phyloP scores from a whole-genome alignment of 306 rosid species.

The Gastrolobium bilobum region DNA sequence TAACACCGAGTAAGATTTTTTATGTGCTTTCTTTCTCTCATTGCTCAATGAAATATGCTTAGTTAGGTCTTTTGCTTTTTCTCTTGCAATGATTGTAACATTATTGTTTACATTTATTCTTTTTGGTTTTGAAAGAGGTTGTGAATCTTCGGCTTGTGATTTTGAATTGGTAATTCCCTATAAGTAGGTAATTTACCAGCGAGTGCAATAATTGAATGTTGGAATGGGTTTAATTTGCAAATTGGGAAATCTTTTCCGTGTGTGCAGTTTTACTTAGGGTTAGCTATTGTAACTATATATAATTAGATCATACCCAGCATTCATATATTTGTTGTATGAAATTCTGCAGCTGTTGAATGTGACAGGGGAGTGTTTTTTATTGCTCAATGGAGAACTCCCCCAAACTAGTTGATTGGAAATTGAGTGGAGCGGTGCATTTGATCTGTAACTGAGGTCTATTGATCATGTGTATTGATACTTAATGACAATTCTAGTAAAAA shows the following conservation, averaged over 20 bases:
- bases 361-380: neutral
- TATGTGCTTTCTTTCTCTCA: too few relatives aligned
- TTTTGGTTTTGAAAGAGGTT: neutral
- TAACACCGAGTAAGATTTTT: too few relatives aligned
- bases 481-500: neutral
- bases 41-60: too few relatives aligned
- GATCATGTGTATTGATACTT: neutral
- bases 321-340: neutral
- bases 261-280: neutral
- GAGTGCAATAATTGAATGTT: neutral
- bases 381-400: neutral
- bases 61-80: constrained; percentile 12
- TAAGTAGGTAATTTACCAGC: neutral
- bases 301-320: neutral
- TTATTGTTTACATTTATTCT: neutral
- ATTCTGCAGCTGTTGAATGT: too few relatives aligned
- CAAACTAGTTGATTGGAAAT: neutral
- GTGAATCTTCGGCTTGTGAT: neutral
- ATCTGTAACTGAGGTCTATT: neutral
- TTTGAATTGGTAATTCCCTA: constrained; percentile 15
- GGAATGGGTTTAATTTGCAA: constrained; percentile 6
- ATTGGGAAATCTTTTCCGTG: neutral
- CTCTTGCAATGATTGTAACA: neutral
- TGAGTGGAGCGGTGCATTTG: neutral
- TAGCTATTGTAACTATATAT: neutral